A percentile compares a stretch with the other conserved stretches of the same genome.
Evolutionary conservation across 1,284 basidiomycete genomes (phyloP).

Genomic region (Leccinum griseonigrum): DNA sequence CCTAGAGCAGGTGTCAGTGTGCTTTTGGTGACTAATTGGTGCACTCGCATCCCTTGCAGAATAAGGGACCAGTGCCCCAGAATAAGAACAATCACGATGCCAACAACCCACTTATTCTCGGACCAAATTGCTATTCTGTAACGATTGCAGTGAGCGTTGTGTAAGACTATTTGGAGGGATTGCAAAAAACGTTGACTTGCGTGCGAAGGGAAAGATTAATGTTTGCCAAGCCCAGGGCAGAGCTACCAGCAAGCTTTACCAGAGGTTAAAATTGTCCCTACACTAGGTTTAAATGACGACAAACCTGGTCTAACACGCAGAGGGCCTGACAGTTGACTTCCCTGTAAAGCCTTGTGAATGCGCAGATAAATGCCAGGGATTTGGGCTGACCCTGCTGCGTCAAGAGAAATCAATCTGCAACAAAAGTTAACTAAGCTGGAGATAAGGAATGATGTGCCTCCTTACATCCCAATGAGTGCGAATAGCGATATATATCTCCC

Average conservation of each 20-base stretch:
- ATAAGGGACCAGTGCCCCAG: conserved; percentile 37
- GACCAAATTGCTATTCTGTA: conserved; percentile 35
- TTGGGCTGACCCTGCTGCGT: conserved; percentile 22
- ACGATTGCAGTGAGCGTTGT: neutral
- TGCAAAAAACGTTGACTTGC: conserved; percentile 13
- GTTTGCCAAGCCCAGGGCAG: conserved; percentile 31
- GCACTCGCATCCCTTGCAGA: conserved; percentile 24
- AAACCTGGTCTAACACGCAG: conserved; percentile 34
- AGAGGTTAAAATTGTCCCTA: neutral
- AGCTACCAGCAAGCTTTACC: conserved; percentile 33
- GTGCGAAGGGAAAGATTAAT: conserved; percentile 36
- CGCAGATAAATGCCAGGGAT: neutral
- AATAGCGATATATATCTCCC: conserved; percentile 32
- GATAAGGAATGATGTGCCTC: neutral
- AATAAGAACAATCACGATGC: conserved; percentile 29
- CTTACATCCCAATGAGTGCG: conserved; percentile 32
- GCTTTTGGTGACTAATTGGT: neutral
- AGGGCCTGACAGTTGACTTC: conserved; percentile 27
- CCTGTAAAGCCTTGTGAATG: conserved; percentile 9
- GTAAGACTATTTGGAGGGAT: neutral
- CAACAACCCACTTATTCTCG: conserved; percentile 31
- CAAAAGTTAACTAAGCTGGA: conserved; percentile 8
- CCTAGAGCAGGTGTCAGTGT: conserved; percentile 26
- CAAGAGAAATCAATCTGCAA: conserved; percentile 28
- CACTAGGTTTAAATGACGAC: neutral